Evolutionary conservation across 495 filamentous ascomycete genomes (phyloP), one percentile per base, ranked within the genome.

Genomic region (Trichoderma reesei): DNA sequence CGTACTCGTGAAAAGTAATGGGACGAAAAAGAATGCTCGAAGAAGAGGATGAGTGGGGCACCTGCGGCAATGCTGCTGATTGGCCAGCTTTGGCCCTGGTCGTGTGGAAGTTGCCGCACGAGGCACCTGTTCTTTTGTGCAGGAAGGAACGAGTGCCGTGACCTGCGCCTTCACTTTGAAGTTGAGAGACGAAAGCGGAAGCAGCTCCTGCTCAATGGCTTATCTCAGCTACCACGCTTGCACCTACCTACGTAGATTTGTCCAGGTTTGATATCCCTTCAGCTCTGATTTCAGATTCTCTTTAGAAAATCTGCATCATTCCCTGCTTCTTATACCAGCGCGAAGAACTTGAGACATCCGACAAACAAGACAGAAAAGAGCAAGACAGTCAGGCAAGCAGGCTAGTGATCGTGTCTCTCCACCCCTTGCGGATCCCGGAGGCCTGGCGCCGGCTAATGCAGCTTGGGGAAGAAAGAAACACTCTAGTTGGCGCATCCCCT

Each of bases 361-460:
- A 26, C 51, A 56, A 34, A 56, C 26, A 20, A 26, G 10, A 20
- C 51, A 56, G 2, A 14, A 9, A 56, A 56, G 20, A 56, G 7
- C 18, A 16, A 36, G 16, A 31, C 33, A 56, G 34, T 10, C 51
- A 56, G 20, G 13, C 20, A 6, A 26, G 9, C 51, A 34, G 51
- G 51, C 51, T 56, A 56, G 51, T 36, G 26, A 34, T 56, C 26
- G 9, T 14, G 51, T 56, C 51, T 33, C 51, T 18, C 44, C 44
- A n/a, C 46, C 51, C 51, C 11, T 26, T 31, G 51, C 51, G 51
- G 51, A 34, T 56, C 51, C 48, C 51, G 51, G 26, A 56, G 31
- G 20, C 31, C 51, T 56, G 51, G 51, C 51, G 51, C 51, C 51
- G 51, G 51, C 51, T 56, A 33, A 31, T 56, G 51, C 51, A 56